Evolutionary conservation across 2,329 filamentous ascomycete species (phyloP), one percentile per base, ranked within the genome.

Genomic region (Xylariales sp.): DNA sequence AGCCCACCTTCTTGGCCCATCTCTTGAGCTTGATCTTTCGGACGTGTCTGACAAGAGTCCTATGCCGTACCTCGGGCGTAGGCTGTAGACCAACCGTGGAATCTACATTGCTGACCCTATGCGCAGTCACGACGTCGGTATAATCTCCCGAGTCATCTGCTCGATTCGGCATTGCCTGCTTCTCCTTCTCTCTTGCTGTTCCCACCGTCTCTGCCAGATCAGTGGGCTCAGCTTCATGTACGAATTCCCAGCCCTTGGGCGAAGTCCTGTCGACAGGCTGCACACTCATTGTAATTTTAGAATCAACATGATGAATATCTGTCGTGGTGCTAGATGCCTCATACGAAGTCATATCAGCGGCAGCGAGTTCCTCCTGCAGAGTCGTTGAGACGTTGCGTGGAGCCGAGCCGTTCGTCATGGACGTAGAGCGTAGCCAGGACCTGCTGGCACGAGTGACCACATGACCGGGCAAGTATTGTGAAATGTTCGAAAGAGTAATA

Each of bases 361-460:
- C 29, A 7, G 38, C 38, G 8, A 40, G 19, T 14, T 40, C 38
- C 8, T 40, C 28, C 18, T 40, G 19, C 12, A 40, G 18, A 22
- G 18, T 40, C 12, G 38, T 33, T 8, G n/a, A 15, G 3, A 33
- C 5, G 20, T 40, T 40, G 15, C 14, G 27, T 9, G 24, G 37
- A 31, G 18, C 37, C 12, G 16, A 18, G 29, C n/a, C 28, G 18
- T 39, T 27, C n/a, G 38, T 32, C 28, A 40, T 11, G 12, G 28
- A 32, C 7, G 38, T 40, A 32, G 38, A 40, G 14, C 38, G 29
- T 4, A 22, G 19, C 29, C 29, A 32, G 10, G 38, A 33, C 14
- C 11, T 24, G 4, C 38, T 18, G 10, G 28, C 38, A 18, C 14
- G 6, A 5, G 18, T 15, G 6, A 20, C 12, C n/a, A n/a, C 31